Evolutionary conservation across 345 rosid genomes (phyloP).

Genomic region (Arabis alpina): DNA sequence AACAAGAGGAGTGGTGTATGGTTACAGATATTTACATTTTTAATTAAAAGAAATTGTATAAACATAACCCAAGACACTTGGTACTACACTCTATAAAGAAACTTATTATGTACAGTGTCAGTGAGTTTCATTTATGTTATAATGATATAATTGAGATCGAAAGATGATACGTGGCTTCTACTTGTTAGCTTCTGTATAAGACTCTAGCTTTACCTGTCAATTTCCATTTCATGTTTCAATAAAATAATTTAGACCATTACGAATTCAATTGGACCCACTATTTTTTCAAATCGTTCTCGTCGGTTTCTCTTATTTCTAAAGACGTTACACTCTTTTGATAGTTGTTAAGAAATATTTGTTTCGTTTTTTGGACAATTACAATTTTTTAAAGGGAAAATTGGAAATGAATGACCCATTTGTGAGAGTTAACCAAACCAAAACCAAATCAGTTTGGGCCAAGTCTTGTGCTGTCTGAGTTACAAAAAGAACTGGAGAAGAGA

Average conservation of each 20-base stretch:
- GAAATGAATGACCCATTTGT: too few relatives aligned
- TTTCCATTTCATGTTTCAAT: not conserved
- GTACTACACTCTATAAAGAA: not conserved
- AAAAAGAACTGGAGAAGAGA: too few relatives aligned
- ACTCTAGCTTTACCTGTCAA: not conserved
- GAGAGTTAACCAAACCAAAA: too few relatives aligned
- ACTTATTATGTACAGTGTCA: not conserved
- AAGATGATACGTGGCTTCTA: not conserved
- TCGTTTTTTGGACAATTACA: too few relatives aligned
- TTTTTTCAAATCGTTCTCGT: not conserved
- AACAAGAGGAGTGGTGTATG: conserved; percentile 4
- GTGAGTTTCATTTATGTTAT: not conserved
- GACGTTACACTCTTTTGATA: too few relatives aligned
- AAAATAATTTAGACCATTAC: not conserved
- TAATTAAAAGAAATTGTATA: not conserved
- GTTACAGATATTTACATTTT: conserved; percentile 16
- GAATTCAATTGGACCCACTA: too few relatives aligned
- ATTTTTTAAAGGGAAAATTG: too few relatives aligned
- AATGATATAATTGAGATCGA: not conserved
- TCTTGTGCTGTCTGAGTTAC: too few relatives aligned
- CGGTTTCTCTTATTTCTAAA: too few relatives aligned
- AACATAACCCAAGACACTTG: conserved; percentile 5
- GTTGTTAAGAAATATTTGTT: too few relatives aligned
- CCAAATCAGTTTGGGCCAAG: too few relatives aligned
- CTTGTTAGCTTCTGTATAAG: not conserved